Base-by-base conservation (phyloP, 495 filamentous ascomycete species). In the Penicillium cosmopolitanum region DNA sequence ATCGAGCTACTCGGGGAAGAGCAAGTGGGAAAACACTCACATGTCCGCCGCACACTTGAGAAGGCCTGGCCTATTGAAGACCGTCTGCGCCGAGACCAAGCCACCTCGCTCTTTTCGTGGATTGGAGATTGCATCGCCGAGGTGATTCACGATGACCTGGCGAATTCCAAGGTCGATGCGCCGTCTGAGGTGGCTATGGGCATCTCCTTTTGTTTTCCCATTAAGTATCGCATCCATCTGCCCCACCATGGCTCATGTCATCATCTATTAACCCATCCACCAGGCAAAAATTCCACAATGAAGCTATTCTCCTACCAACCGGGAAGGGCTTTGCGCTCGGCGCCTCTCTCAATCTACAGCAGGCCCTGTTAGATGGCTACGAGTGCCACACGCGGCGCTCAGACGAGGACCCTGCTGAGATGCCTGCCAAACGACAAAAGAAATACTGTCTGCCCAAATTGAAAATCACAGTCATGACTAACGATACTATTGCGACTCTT, bases 191-290 rank as follows among this genome's bases (percentile, higher is more conserved):
- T 92, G 51, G 80, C 82, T 10, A 80, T 89, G 69, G 90, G 90
- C 1, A 86, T 93, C 40, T 90, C 90, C 15, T 93, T 92, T 62
- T 89, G 86, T 67, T 91, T 93, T 62, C 89, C 90, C 25, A 90
- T 92, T 81, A 82, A 84, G 89, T 91, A 82, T 62, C 73, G 23
- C 21, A 12, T 48, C 46, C 21, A 25, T 9, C 11, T 48, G 21
- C 46, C 46, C 46, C 46, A 2, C 46, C 9, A 31, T 31, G 8
- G 42, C n/a, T 8, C n/a, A 46, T 12, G 23, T 48, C 43, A 46
- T 46, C 42, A n/a, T 46, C 18, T 46, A 46, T 46, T 46, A n/a
- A 46, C 43, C 43, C 43, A 46, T n/a, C 3, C 16, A n/a, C 15
- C 61, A 91, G 89, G 51, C 90, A 93, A 77, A 78, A 80, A 50